Evolutionary conservation across 768 basidiomycete species (phyloP).

Genomic region (Lactarius hengduanensis): DNA sequence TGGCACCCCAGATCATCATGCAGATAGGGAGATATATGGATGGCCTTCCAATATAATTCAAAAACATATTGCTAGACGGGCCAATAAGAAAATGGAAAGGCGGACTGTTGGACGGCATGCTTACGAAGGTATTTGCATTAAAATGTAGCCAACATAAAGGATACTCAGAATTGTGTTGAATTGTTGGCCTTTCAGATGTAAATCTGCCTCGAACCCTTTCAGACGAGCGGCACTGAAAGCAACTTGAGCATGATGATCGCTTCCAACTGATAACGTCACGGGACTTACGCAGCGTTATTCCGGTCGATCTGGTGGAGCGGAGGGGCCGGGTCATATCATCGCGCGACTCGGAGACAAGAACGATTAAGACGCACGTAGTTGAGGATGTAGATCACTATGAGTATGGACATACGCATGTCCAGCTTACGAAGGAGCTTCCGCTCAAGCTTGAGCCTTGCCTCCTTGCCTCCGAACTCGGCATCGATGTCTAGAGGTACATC

Average conservation of each 20-base stretch:
- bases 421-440: constrained; percentile 45
- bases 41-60: constrained; percentile 65
- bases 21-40: constrained; percentile 64
- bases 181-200: constrained; percentile 57
- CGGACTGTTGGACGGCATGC: constrained; percentile 30
- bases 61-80: constrained; percentile 61
- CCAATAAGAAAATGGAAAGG: background rate
- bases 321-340: background rate
- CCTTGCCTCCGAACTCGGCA: constrained; percentile 40
- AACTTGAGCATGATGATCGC: background rate
- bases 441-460: constrained; percentile 43
- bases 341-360: background rate
- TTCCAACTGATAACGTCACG: background rate
- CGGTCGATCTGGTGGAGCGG: constrained; percentile 54
- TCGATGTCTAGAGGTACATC: constrained; percentile 25
- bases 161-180: constrained; percentile 69
- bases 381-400: constrained; percentile 47
- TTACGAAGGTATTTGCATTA: constrained; percentile 79
- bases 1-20: constrained; percentile 70
- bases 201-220: constrained; percentile 67
- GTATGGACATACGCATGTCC: constrained; percentile 44
- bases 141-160: constrained; percentile 68
- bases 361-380: constrained; percentile 41
- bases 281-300: constrained; percentile 62
- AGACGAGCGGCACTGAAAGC: constrained; percentile 62